These are phyloP conservation scores for Fusarium mangiferae DNA, from an alignment of 2,329 filamentous ascomycete species.

Conservation along the genomic window DNA sequence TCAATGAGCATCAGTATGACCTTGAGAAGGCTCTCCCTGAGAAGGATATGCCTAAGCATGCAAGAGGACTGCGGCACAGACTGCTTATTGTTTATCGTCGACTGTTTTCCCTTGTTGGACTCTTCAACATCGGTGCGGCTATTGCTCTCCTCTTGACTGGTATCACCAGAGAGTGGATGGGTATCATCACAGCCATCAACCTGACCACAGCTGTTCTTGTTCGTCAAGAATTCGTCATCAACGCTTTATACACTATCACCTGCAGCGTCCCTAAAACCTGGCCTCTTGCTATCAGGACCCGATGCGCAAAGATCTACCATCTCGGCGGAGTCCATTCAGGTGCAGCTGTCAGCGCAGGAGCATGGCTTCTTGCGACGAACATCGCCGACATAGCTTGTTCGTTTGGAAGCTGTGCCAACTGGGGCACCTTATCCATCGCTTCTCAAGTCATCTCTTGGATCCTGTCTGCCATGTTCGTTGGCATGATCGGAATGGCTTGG, in stretches of 20 bases:
- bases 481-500: slow-evolving; percentile 71
- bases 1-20: slow-evolving; percentile 41
- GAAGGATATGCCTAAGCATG: slow-evolving; percentile 53
- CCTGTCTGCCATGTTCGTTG: slow-evolving; percentile 67
- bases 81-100: slow-evolving; percentile 65
- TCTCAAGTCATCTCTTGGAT: slow-evolving; percentile 63
- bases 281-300: slow-evolving; percentile 59
- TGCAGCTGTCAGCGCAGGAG: slow-evolving; percentile 58
- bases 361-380: slow-evolving; percentile 59
- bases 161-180: slow-evolving; percentile 51
- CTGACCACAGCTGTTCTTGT: slow-evolving; percentile 60
- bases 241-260: slow-evolving; percentile 58
- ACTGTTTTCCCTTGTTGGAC: slow-evolving; percentile 63
- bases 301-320: slow-evolving; percentile 62
- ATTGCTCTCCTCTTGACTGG: slow-evolving; percentile 53
- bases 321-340: slow-evolving; percentile 63
- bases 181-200: slow-evolving; percentile 58
- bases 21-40: slow-evolving; percentile 50
- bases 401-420: slow-evolving; percentile 28
- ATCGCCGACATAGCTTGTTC: slow-evolving; percentile 41
- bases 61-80: slow-evolving; percentile 54
- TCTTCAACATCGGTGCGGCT: slow-evolving; percentile 63
- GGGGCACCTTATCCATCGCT: slow-evolving; percentile 50
- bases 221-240: slow-evolving; percentile 65
- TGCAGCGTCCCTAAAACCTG: slow-evolving; percentile 58